Evolutionary conservation across 1,284 basidiomycete species (phyloP).

Genomic region (Athelia psychrophila): DNA sequence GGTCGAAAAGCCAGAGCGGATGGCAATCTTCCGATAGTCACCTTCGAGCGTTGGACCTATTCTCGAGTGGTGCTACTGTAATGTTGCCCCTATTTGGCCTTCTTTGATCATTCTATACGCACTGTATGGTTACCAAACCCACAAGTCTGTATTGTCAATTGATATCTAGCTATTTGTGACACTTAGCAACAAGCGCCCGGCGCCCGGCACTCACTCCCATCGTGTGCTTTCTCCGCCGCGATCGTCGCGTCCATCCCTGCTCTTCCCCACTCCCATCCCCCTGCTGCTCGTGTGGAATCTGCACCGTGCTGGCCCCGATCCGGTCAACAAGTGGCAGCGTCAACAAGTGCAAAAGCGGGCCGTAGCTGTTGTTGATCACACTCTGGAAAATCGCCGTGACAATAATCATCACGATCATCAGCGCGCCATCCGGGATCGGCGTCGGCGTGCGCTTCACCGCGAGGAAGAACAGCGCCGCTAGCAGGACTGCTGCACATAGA

Average conservation of each 20-base stretch:
- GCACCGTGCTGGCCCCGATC: constrained; percentile 18
- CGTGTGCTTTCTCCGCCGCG: not conserved
- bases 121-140: no score
- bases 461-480: constrained; percentile 88
- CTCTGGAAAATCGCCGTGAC: constrained; percentile 70
- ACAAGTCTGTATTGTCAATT: no score
- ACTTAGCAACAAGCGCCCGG: no score
- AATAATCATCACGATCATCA: constrained; percentile 84
- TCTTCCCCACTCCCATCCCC: not conserved
- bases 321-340: constrained; percentile 79
- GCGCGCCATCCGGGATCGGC: constrained; percentile 69
- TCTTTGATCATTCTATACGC: no score
- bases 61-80: no score
- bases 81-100: no score
- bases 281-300: constrained; percentile 25
- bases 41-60: no score
- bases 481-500: constrained; percentile 86
- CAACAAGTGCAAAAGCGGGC: constrained; percentile 61
- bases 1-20: no score
- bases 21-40: no score
- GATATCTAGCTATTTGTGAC: no score
- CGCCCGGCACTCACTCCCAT: no score
- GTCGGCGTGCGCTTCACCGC: constrained; percentile 50
- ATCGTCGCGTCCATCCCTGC: not conserved
- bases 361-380: constrained; percentile 67